Evolutionary conservation across 148 eudicot genomes (phyloP).

Genomic region (Agrostemma githago): DNA sequence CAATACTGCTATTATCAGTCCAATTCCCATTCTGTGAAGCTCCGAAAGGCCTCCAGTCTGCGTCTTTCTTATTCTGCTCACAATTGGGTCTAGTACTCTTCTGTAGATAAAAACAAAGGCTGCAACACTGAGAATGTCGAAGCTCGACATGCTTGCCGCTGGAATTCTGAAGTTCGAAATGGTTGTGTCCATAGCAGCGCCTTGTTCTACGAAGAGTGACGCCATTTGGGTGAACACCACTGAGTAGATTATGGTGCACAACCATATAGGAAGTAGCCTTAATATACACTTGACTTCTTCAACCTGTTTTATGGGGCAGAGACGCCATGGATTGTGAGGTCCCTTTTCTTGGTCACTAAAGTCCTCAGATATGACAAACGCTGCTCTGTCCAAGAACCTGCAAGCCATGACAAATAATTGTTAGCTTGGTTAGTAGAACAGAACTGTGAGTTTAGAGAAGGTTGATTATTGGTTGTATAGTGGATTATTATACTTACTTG

Average conservation of each 20-base stretch:
- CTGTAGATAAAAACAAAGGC: slow-evolving; percentile 58
- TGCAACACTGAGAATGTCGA: slow-evolving; percentile 87
- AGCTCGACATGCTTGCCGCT: slow-evolving; percentile 87
- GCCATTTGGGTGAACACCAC: slow-evolving; percentile 94
- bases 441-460: neutral
- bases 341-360: slow-evolving; percentile 27
- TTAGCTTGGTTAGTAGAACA: neutral
- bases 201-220: slow-evolving; percentile 86
- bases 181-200: slow-evolving; percentile 65
- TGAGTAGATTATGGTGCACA: slow-evolving; percentile 84
- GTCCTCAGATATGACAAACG: slow-evolving; percentile 49
- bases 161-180: slow-evolving; percentile 65
- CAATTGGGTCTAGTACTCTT: slow-evolving; percentile 55
- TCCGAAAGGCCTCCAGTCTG: slow-evolving; percentile 57
- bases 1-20: slow-evolving; percentile 65
- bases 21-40: slow-evolving; percentile 92
- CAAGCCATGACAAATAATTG: slow-evolving; percentile 10
- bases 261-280: slow-evolving; percentile 79
- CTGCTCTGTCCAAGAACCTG: slow-evolving; percentile 82
- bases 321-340: slow-evolving; percentile 55
- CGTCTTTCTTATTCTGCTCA: slow-evolving; percentile 41
- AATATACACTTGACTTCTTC: slow-evolving; percentile 89
- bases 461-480: neutral
- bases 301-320: slow-evolving; percentile 79
- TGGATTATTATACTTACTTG: slow-evolving; percentile 42